Evolutionary conservation across 1,284 basidiomycete genomes (phyloP).

Genomic region (Schizophyllum amplum): DNA sequence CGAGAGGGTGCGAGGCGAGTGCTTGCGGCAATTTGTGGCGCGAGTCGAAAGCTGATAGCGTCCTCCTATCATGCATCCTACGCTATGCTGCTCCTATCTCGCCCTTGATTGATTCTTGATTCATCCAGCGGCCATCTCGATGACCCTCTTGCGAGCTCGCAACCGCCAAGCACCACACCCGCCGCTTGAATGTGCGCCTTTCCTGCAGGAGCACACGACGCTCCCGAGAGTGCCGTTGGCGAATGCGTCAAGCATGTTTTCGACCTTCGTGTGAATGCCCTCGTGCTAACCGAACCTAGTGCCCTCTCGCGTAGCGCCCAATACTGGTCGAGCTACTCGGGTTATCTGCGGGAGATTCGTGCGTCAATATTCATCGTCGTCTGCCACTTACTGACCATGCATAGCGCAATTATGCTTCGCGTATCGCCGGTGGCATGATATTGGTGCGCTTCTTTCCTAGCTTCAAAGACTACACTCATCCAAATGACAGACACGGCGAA

Average conservation of each 20-base stretch:
- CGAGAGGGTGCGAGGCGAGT: constrained; percentile 42
- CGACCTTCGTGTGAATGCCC: background rate
- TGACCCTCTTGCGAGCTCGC: constrained; percentile 71
- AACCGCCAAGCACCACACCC: constrained; percentile 55
- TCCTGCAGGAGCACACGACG: constrained; percentile 4
- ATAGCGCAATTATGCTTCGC: constrained; percentile 67
- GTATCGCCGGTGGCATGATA: constrained; percentile 63
- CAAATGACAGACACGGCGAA: constrained; percentile 47
- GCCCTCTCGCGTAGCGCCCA: constrained; percentile 69
- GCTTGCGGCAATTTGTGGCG: constrained; percentile 22
- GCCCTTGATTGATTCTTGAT: constrained; percentile 12
- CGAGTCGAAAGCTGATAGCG: too few species aligned
- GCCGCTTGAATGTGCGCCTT: constrained; percentile 42
- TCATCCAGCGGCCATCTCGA: constrained; percentile 55
- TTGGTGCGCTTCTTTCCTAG: constrained; percentile 33
- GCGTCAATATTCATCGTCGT: constrained; percentile 20
- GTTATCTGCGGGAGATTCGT: constrained; percentile 72
- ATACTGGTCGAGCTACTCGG: constrained; percentile 77
- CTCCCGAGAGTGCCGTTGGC: constrained; percentile 21
- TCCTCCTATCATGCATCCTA: too few species aligned
- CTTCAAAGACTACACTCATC: constrained; percentile 4
- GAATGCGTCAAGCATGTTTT: constrained; percentile 51
- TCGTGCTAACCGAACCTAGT: constrained; percentile 25
- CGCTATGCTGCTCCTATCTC: background rate
- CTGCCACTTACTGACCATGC: constrained; percentile 11